Base-by-base conservation (phyloP, 768 basidiomycete species). In the Mycena alexandri region DNA sequence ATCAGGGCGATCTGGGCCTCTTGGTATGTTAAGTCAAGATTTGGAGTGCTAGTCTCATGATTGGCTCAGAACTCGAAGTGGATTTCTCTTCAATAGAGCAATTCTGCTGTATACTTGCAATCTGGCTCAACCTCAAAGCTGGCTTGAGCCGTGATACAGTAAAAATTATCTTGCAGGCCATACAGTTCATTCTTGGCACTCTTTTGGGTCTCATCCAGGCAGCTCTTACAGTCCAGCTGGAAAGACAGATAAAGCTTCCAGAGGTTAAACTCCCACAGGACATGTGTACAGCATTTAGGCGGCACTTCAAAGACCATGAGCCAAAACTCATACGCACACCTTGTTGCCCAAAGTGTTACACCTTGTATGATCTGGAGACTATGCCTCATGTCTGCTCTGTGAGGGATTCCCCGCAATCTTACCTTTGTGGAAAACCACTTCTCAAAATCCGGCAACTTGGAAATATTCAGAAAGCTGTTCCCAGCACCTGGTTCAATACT, bases 261-360 rank as follows among this genome's bases (percentile, higher is more conserved):
- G 19, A 52, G 17, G 14, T 59, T 12, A 33, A 53, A 4, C 29
- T 66, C 13, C 65, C 65, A 42, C 38, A 17, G 24, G 51, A 60
- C 24, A 38, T 67, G 14, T 25, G 59, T 5, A 67, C 60, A 29
- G 29, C n/a, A 19, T 60, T 12, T 55, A 25, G 9, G 29, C 24
- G 9, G 19, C 22, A 44, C 11, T 33, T 41, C 14, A 19, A 42
- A 14, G 66, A 62, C 9, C 13, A 33, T 19, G 66, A 67, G 21
- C 66, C 66, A n/a, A 36, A 67, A 41, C 21, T 67, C 17, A 36
- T 36, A 16, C 51, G 66, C 1, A 61, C 52, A 41, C 25, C 61
- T 34, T 62, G 61, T 21, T 67, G 66, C 25, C 47, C 52, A 4
- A 51, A 17, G 17, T 67, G 66, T 38, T 62, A n/a, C 46, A 61